Conservation (phyloP, 441 rosid species). For the Arabidopsis lyrata region DNA sequence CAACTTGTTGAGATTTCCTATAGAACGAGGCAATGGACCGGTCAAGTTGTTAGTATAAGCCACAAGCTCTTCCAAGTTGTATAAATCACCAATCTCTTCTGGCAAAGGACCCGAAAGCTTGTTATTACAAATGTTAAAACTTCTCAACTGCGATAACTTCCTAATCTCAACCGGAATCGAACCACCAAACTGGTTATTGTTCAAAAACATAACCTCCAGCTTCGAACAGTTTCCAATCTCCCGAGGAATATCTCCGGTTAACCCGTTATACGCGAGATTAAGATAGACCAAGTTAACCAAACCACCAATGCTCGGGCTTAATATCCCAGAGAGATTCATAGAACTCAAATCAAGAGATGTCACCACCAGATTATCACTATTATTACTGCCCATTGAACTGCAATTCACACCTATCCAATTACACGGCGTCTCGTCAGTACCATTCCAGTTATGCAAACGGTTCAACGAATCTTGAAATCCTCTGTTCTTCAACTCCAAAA, state of each 20-base stretch:
- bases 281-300: constrained; percentile 67
- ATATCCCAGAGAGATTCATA: constrained; percentile 82
- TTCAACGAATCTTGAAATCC: constrained; percentile 60
- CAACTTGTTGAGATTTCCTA: constrained; percentile 76
- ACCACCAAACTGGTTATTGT: constrained; percentile 79
- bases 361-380: constrained; percentile 49
- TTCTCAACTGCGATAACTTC: constrained; percentile 54
- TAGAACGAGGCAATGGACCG: constrained; percentile 83
- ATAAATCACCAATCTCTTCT: constrained; percentile 74
- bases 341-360: constrained; percentile 73
- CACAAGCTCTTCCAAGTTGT: constrained; percentile 76
- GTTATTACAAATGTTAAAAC: constrained; percentile 81
- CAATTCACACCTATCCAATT: constrained; percentile 87
- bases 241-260: constrained; percentile 69
- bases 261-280: constrained; percentile 66
- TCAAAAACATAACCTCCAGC: constrained; percentile 62
- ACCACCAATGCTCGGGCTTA: constrained; percentile 72
- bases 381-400: constrained; percentile 59
- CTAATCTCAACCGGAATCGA: constrained; percentile 68
- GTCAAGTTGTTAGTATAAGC: constrained; percentile 87
- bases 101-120: constrained; percentile 80
- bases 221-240: constrained; percentile 74
- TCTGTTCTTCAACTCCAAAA: constrained; percentile 68
- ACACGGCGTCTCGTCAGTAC: constrained; percentile 78
- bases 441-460: constrained; percentile 70